Evolutionary conservation across 2,329 filamentous ascomycete genomes (phyloP), one percentile per base, ranked within the genome.

Genomic region (Beauveria pseudobassiana): DNA sequence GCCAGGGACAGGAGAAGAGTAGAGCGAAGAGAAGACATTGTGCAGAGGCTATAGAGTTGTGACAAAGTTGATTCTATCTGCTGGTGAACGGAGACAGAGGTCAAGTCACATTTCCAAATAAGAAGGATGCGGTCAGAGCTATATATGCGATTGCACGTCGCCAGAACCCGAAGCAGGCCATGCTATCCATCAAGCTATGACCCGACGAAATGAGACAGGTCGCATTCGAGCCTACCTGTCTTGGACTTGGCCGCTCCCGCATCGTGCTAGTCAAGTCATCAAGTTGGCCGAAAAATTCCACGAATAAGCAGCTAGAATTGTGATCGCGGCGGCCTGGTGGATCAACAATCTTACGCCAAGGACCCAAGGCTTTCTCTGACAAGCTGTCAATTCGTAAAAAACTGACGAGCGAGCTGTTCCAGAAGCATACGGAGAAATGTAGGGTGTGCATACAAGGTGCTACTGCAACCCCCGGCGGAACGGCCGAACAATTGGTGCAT

Each of bases 1-100:
- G 64, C 67, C 28, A 70, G 49, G 3, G 67, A 66, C 16, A 67
- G 63, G 20, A 70, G 57, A 12, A 70, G 64, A 26, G 67, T 59
- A 38, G 55, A 50, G 53, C 65, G 67, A 56, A 69, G 64, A 61
- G 63, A 62, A 48, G 56, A 22, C 53, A 64, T 64, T 45, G 10
- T 61, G 42, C 9, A 48, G 18, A 18, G 45, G 24, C 14, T 18
- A 26, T 42, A 22, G 34, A 38, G 5, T 38, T 16, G 34, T 16
- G 34, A 38, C 12, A 38, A 5, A 16, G 10, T 34, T 30, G 24
- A 18, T 45, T 46, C 8, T 34, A 30, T 14, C 8, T 48, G 42
- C 16, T 22, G 12, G 12, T 34, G 34, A 56, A 22, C 12, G 24
- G 5, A 20, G 7, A 38, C 16, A 16, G 24, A 26, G 26, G 26